Evolutionary conservation across 768 basidiomycete genomes (phyloP), one percentile per base, ranked within the genome.

Genomic region (Porphyrellus cyaneotinctus): DNA sequence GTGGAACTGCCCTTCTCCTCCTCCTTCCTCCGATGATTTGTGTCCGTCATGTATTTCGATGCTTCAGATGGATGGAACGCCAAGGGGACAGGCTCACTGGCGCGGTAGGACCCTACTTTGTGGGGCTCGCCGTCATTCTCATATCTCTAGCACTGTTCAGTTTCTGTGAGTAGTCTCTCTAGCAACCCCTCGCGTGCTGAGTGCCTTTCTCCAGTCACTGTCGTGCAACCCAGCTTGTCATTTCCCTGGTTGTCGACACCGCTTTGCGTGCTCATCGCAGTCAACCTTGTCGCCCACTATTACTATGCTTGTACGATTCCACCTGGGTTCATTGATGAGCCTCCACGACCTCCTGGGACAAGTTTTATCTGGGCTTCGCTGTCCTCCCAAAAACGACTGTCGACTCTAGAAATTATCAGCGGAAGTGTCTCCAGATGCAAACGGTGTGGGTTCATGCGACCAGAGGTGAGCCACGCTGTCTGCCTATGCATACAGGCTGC

Each of bases 31-130:
- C 30, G 33, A 69, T 71, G 68, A 31, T 64, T 35, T 70, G 69
- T 49, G 56, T 60, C 12, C 69, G 56, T 24, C 57, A 41, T 14
- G 59, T 69, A 46, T 85, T 84, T 58, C 72, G 75, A 28, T 86
- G 85, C 64, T 86, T 84, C 72, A 82, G 75, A 64, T 69, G 67
- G 14, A 66, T 95, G 13, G 94, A 97, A 72, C 73, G 82, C 48
- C 69, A 74, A 44, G 95, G 81, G 6, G 91, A 97, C 68, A 74
- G 78, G 58, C 61, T 95, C 35, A 97, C 92, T 0, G 92, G 94
- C 48, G 87, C 89, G 47, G 94, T 91, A 28, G 95, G 95, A 0
- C 95, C 94, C 0, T 82, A 87, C 63, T 98, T 98, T 66, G 82
- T 98, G 35, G 78, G 73, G 1, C 74, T 95, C n/a, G 95, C 92